Percentiles rank a stretch among this genome's conserved stretches.
Evolutionary conservation across 2,329 filamentous ascomycete genomes (phyloP).

Genomic region (Colletotrichum sojae): DNA sequence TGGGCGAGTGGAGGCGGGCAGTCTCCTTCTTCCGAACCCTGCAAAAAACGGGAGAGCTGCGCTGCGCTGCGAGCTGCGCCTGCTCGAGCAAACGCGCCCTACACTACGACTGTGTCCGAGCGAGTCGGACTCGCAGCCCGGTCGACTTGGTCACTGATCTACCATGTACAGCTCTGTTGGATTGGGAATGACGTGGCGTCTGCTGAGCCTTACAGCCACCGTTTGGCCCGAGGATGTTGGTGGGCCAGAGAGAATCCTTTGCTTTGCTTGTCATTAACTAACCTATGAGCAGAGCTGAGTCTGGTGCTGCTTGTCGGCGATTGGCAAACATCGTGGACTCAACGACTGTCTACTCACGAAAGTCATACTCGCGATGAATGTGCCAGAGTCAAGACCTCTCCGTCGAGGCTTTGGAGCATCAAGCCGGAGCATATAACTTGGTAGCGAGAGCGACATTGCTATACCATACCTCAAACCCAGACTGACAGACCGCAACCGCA

Average conservation of each 20-base stretch:
- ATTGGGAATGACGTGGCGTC: slow-evolving; percentile 17
- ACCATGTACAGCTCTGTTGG: background rate
- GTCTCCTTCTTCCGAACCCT: background rate
- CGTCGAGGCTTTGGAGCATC: background rate
- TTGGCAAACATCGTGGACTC: background rate
- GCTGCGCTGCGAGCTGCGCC: no score
- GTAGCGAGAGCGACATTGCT: background rate
- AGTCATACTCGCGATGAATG: background rate
- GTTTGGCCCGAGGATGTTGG: background rate
- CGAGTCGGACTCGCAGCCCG: slow-evolving; percentile 11
- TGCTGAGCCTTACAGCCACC: background rate
- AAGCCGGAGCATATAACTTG: background rate
- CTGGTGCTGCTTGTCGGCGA: background rate
- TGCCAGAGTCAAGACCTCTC: background rate
- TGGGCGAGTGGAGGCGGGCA: slow-evolving; percentile 14
- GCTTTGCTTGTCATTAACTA: background rate
- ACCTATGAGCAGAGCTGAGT: no score
- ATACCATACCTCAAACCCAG: background rate
- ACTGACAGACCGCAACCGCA: no score
- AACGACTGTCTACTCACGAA: no score
- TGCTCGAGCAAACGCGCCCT: no score
- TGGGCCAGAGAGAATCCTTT: background rate
- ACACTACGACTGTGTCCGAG: background rate
- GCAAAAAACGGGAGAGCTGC: no score
- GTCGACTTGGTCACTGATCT: slow-evolving; percentile 7